Evolutionary conservation across 768 basidiomycete genomes (phyloP), one percentile per base, ranked within the genome.

Genomic region (Trametes meyenii): DNA sequence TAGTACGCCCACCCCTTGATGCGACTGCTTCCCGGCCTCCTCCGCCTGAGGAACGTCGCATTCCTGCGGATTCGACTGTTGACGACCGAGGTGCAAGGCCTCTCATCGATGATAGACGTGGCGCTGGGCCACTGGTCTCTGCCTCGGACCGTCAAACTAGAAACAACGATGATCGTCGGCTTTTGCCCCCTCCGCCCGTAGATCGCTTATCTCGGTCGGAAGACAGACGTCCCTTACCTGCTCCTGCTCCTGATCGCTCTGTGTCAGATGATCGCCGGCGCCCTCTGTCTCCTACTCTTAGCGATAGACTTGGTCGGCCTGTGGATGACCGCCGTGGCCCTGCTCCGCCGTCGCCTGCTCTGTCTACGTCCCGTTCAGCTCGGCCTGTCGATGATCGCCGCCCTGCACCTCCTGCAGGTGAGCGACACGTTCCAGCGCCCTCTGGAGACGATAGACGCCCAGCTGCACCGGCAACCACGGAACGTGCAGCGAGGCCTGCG

Each of bases 321-420:
- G n/a, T 33, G 45, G 68, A 69, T 52, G 66, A 66, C 26, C 69
- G 64, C 23, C 65, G 61, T 35, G 52, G 51, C 5, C 58, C 45
- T 21, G 42, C 48, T 12, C 60, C 62, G 13, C 46, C 43, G 1
- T n/a, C 59, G 29, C 50, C 60, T 39, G 33, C 53, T 39, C 10
- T 33, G 24, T 39, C 54, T 49, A n/a, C n/a, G n/a, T n/a, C n/a
- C n/a, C 49, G 51, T n/a, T 12, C 19, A 35, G 23, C 29, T 17
- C 40, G 62, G 16, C 51, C 55, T 39, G 38, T 3, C 19, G 66
- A 65, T 14, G 64, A 63, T 13, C 50, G 62, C 29, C 64, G 67
- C 17, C 45, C 58, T n/a, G 43, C 44, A 3, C 55, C 63, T 49
- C 48, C 66, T 43, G 14, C 33, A 48, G 24, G 13, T 33, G 62